Evolutionary conservation across 2,329 filamentous ascomycete species (phyloP).

Genomic region (Niveomyces coronatus): DNA sequence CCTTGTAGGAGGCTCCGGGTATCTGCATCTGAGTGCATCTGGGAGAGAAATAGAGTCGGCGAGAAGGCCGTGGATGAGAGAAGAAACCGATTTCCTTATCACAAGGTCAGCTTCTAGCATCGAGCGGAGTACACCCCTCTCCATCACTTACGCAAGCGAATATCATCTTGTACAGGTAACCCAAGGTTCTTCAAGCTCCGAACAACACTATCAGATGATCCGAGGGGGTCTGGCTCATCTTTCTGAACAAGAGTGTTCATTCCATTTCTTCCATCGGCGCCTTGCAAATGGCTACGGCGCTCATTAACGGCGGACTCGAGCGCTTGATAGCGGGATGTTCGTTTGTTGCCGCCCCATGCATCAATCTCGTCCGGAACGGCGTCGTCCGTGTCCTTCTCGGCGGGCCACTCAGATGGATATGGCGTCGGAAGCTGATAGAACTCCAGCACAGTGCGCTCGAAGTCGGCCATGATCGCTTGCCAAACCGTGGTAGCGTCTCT

Average conservation of each 20-base stretch:
- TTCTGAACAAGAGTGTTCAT: constrained; percentile 72
- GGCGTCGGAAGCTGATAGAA: constrained; percentile 78
- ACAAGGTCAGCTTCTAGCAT: background rate
- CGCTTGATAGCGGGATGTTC: constrained; percentile 74
- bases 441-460: constrained; percentile 68
- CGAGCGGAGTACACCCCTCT: background rate
- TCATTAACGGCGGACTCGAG: constrained; percentile 67
- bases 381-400: constrained; percentile 61
- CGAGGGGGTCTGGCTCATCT: constrained; percentile 87
- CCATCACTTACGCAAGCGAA: constrained; percentile 53
- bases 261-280: constrained; percentile 56
- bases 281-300: constrained; percentile 52
- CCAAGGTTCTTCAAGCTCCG: constrained; percentile 66
- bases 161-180: constrained; percentile 74
- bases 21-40: constrained; percentile 79
- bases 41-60: constrained; percentile 80
- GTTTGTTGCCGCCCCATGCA: constrained; percentile 39
- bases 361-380: constrained; percentile 51
- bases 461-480: constrained; percentile 48
- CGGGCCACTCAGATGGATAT: constrained; percentile 78
- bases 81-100: constrained; percentile 75
- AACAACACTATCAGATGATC: constrained; percentile 80
- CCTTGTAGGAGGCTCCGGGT: constrained; percentile 72
- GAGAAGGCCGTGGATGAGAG: constrained; percentile 94
- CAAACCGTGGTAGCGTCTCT: constrained; percentile 4